Base-by-base conservation (phyloP, 2,329 filamentous ascomycete species). In the Diaporthe vaccinii region DNA sequence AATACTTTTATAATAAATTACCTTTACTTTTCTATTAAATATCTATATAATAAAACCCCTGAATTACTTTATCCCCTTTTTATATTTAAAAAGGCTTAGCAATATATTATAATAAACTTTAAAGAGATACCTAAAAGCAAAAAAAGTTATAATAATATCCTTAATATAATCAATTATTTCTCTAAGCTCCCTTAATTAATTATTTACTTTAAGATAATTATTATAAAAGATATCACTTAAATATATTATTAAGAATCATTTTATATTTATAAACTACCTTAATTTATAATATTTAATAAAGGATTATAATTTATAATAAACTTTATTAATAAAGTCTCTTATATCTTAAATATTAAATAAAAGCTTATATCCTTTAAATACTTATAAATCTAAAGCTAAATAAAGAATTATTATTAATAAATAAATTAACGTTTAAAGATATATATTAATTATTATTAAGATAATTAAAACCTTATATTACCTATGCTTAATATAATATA, bases 361-460 rank as follows among this genome's bases (percentile, higher is more conserved):
- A 39, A 61, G n/a, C 34, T 61, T 39, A 12, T 41, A n/a, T 61
- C 3, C 5, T 61, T 12, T 41, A 39, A 25, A 6, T 39, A 61
- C 12, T 61, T 41, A 39, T 61, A 61, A 39, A 61, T 4, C 3
- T 39, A 7, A 22, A 39, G 10, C 22, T 59, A 59, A n/a, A 14
- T 59, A n/a, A 22, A 59, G 9, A 59, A 31, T 10, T 58, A 58
- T 22, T 59, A 59, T 9, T 59, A 59, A 6, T 36, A 59, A 20
- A 58, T 58, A 58, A 17, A 34, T 20, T 58, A 58, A 12, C 20
- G 34, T 4, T 22, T 59, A 36, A 59, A 59, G 6, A 59, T 36
- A 59, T 59, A 36, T 59, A 36, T 39, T 59, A 59, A 39, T 20
- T 59, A 59, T 22, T 59, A 36, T 39, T 59, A 59, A 22, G n/a